phyloP scores from a whole-genome alignment of 306 rosid species.

The Cucumis sativus region Cucumber_9930_V3 NC_026658.2:1075501-1076000 shows the following conservation, averaged over 20 bases:
- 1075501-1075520: background rate
- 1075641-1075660: background rate
- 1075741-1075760: background rate
- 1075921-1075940: no score
- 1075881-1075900: no score
- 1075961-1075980: no score
- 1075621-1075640: background rate
- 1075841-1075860: no score
- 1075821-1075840: no score
- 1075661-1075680: background rate
- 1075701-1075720: slow-evolving; percentile 8
- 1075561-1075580: background rate
- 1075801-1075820: no score
- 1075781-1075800: background rate
- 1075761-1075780: background rate
- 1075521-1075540: background rate
- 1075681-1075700: background rate
- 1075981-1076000: no score
- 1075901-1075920: no score
- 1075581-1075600: no score
- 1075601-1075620: background rate
- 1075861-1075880: no score
- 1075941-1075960: no score
- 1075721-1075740: background rate
- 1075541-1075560: background rate